phyloP scores from a whole-genome alignment of 495 filamentous ascomycete species.

The Aspergillus nanangensis region DNA sequence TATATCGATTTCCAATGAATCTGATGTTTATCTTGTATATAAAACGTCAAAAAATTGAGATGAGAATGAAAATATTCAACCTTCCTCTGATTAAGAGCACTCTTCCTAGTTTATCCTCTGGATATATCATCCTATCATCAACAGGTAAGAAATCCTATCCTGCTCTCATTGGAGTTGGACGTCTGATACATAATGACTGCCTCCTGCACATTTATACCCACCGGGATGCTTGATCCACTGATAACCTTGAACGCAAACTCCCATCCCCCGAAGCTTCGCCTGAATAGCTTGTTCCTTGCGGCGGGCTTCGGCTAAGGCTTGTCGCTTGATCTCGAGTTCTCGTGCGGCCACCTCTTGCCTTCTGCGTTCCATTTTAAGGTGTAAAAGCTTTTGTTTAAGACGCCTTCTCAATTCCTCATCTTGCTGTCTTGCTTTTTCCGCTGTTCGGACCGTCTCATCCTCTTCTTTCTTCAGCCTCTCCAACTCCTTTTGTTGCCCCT shows the following conservation, averaged over 20 bases:
- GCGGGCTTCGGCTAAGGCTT: conserved; percentile 13
- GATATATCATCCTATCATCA: no score
- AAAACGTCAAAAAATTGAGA: no score
- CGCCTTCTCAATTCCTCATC: no score
- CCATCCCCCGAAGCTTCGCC: conserved; percentile 44
- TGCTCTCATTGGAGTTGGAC: not conserved
- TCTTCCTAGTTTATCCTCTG: no score
- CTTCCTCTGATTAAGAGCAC: no score
- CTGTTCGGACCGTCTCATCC: no score
- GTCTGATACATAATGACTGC: conserved; percentile 33
- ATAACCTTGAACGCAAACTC: conserved; percentile 46
- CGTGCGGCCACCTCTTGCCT: conserved; percentile 30
- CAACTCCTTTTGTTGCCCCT: conserved; percentile 2
- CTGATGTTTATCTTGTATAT: no score
- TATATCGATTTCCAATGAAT: no score
- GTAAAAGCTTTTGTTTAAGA: no score
- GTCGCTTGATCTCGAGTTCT: conserved; percentile 26
- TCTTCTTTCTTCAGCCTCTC: no score
- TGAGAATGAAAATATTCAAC: no score
- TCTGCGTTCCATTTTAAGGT: conserved; percentile 15
- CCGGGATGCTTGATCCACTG: conserved; percentile 48
- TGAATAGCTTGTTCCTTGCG: conserved; percentile 37
- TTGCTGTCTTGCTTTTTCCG: no score
- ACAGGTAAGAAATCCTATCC: not conserved
- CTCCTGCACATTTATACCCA: conserved; percentile 53